Evolutionary conservation across 352 stramenopile species (phyloP), one percentile per base, ranked within the genome.

Genomic region (Aphanomyces cochlioides): DNA sequence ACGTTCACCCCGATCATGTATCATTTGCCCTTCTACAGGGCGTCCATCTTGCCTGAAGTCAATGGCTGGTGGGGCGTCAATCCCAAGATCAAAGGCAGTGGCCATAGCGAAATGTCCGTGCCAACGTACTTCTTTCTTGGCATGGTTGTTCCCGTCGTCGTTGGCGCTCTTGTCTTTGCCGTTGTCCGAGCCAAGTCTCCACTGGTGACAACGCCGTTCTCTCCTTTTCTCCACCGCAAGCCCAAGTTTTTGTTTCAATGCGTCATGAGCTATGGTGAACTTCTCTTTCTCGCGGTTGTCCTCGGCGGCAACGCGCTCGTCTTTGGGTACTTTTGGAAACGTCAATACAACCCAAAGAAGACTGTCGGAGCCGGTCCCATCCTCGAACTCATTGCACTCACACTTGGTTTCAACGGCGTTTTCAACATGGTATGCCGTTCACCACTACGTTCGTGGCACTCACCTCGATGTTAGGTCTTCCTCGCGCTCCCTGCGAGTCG

Each of bases 261-360:
- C 17, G 74, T 84, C 7, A 50, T 81, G 85, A 87, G 81, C 73
- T 79, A 81, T 34, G 84, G 84, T 17, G 84, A 92, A 63, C 65
- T 87, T n/a, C 71, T 87, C 7, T 89, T 89, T 66, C 64, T 90
- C 19, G 17, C 53, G 21, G 65, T 77, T 13, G 53, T 87, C 21
- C 4, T 85, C 10, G 67, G 76, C 34, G 82, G 84, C 67, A 92
- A 92, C 57, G 37, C 84, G 8, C 48, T 77, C 38, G 67, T 90
- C 43, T 84, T 90, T 17, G 75, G 77, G 28, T 79, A 78, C 47
- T 75, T 75, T 10, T 92, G 79, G 75, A 57, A 37, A 81, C 7
- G 74, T 70, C 47, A 47, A 7, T 54, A 65, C 43, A 60, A 15
- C 3, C 38, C 47, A 13, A 69, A 70, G 54, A 60, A 63, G 38